phyloP scores from a whole-genome alignment of 1,284 basidiomycete genomes.

The Trichosporon sp. region DNA sequence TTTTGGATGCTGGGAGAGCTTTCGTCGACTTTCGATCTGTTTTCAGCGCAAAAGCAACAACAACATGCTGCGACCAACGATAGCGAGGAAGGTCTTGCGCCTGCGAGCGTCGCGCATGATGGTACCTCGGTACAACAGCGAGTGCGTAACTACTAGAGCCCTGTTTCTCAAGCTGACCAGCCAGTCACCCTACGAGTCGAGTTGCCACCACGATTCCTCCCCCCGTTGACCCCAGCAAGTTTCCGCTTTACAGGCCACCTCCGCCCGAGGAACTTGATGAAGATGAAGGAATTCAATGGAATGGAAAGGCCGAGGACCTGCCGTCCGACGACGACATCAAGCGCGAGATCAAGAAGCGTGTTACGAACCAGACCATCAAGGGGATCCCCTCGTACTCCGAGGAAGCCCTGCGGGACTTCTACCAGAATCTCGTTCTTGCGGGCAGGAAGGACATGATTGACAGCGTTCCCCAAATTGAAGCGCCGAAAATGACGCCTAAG shows the following conservation, averaged over 20 bases:
- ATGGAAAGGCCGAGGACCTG: slow-evolving; percentile 15
- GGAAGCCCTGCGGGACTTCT: slow-evolving; percentile 32
- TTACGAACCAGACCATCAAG: slow-evolving; percentile 22
- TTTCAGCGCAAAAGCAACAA: neutral
- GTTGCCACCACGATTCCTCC: slow-evolving; percentile 5
- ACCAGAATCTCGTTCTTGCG: slow-evolving; percentile 29
- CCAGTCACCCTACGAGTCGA: neutral
- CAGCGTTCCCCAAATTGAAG: slow-evolving; percentile 10
- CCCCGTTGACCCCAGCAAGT: slow-evolving; percentile 9
- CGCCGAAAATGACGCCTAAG: slow-evolving; percentile 7
- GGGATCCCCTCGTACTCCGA: slow-evolving; percentile 27
- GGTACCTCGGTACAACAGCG: neutral
- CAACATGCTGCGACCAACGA: slow-evolving; percentile 21
- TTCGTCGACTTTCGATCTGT: neutral
- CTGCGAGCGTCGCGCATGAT: slow-evolving; percentile 5
- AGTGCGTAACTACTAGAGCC: neutral
- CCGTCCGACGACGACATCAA: slow-evolving; percentile 24
- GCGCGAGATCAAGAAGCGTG: slow-evolving; percentile 20
- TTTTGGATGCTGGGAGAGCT: neutral
- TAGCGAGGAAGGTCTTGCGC: slow-evolving; percentile 19
- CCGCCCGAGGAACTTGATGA: neutral
- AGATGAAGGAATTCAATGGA: slow-evolving; percentile 10
- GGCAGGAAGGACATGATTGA: slow-evolving; percentile 19
- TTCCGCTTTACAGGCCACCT: slow-evolving; percentile 18
- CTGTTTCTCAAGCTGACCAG: neutral